Percentiles rank a stretch among this genome's conserved stretches.
Evolutionary conservation across 139 green algal genomes (phyloP).

Genomic region (Chlorella sp.): DNA sequence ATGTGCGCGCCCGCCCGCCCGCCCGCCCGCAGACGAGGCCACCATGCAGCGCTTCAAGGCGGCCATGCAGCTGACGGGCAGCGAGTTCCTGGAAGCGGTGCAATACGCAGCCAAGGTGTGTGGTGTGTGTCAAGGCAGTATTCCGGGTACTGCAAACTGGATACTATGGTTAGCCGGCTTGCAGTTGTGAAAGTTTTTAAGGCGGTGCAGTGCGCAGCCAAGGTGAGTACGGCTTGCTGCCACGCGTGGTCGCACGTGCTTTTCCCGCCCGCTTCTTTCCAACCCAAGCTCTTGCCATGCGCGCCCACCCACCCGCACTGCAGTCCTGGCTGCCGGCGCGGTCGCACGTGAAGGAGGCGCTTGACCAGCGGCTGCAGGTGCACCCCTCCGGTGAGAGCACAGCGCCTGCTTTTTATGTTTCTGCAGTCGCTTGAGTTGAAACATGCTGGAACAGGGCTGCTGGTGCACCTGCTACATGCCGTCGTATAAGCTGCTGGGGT

Average conservation of each 20-base stretch:
- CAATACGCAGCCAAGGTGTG: constrained; percentile 54
- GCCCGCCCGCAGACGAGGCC: constrained; percentile 55
- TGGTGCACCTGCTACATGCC: no score
- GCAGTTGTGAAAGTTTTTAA: constrained; percentile 77
- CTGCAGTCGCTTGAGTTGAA: no score
- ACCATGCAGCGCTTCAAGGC: constrained; percentile 75
- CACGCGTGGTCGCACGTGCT: background rate
- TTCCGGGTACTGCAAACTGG: no score
- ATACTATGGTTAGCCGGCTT: background rate
- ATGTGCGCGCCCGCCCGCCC: no score
- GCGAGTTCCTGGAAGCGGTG: constrained; percentile 83
- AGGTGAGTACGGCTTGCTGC: background rate
- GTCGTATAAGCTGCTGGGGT: no score
- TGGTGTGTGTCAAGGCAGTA: background rate
- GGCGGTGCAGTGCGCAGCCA: constrained; percentile 59
- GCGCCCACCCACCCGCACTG: background rate
- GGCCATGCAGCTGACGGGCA: constrained; percentile 87
- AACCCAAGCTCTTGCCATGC: background rate
- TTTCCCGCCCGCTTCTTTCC: background rate
- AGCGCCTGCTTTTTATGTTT: no score
- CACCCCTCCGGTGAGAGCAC: constrained; percentile 57
- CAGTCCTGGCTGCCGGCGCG: constrained; percentile 90
- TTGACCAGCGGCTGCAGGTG: constrained; percentile 55
- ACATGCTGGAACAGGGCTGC: no score
- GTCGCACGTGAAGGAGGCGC: constrained; percentile 61